Base-by-base conservation (phyloP, 192 early-diverging fungal species). In the Phlyctochytrium planicorne region DNA sequence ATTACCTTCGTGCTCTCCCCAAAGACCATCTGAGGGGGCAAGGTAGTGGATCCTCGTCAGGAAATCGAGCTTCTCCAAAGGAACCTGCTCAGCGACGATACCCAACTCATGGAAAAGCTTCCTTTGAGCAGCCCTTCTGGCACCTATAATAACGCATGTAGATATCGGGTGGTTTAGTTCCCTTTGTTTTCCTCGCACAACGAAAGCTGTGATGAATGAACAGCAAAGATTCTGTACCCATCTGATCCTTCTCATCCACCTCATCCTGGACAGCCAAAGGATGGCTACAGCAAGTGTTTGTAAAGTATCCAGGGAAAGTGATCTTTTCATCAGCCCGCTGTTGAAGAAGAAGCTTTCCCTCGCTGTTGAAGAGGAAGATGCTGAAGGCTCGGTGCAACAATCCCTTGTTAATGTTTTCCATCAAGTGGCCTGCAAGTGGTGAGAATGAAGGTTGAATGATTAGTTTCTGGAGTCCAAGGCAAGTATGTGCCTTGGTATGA, bases 1-100 rank as follows among this genome's bases (percentile, higher is more conserved):
- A 86, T n/a, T n/a, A n/a, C 79, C 83, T 81, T 98, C 97, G 74
- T 98, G 97, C 78, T 98, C 97, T n/a, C 97, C 97, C 97, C 97
- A 98, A 63, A 91, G 64, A 25, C 93, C 94, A 66, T 98, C 93
- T 24, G 90, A 93, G n/a, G 93, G 91, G 25, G 97, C 94, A 67
- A 95, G 65, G 75, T 98, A 98, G 68, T 98, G 97, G 59, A 98
- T 96, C 40, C 91, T 83, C 17, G 97, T 98, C 73, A 98, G 80
- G 75, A 90, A 98, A 65, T 90, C 67, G 71, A 98, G 89, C 35
- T 88, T 67, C 20, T 96, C 93, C 71, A 95, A 59, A 1, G 90
- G 90, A 10, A 97, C 89, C 71, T 94, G 84, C 30, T 71, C 66
- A 6, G 66, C 50, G 62, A 77, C 78, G 60, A 98, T 97, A 31